Evolutionary conservation across 2,329 filamentous ascomycete genomes (phyloP).

Genomic region (Fusarium sp.): DNA sequence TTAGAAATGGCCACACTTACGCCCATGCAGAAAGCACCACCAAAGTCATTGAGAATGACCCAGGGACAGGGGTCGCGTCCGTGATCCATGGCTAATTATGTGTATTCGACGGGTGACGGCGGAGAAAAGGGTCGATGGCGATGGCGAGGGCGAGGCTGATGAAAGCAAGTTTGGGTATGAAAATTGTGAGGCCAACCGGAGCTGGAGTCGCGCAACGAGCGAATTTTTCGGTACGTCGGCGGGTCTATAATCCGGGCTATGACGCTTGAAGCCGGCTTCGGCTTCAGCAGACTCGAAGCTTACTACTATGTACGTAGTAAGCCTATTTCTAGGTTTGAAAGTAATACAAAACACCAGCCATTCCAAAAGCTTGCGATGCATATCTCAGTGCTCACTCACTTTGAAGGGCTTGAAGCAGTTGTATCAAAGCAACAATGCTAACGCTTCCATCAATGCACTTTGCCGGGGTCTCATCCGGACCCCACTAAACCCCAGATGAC

Average conservation of each 20-base stretch:
- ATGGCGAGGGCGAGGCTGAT: constrained; percentile 23
- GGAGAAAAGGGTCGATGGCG: constrained; percentile 5
- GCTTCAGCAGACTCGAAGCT: constrained; percentile 27
- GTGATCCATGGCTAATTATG: constrained; percentile 78
- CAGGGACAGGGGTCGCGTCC: constrained; percentile 95
- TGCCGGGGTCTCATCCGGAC: not conserved
- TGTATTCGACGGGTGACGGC: constrained; percentile 11
- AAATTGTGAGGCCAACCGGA: constrained; percentile 37
- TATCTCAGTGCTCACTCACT: no score
- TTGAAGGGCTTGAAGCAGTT: no score
- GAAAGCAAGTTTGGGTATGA: constrained; percentile 27
- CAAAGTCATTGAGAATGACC: constrained; percentile 97
- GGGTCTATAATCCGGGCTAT: constrained; percentile 23
- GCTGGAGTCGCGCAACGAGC: constrained; percentile 28
- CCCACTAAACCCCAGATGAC: constrained; percentile 22
- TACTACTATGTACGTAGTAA: not conserved
- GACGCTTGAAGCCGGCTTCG: constrained; percentile 19
- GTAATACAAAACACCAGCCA: no score
- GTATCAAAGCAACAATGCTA: not conserved
- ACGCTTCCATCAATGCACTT: not conserved
- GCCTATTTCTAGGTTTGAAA: no score
- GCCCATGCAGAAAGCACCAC: constrained; percentile 96
- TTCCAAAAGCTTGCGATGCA: no score
- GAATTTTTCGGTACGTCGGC: constrained; percentile 30
- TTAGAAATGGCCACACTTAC: constrained; percentile 63